Percentiles rank a stretch among this genome's conserved stretches.
These are phyloP conservation scores for Cajanus cajan DNA, from an alignment of 306 rosid genomes.

Conservation along the genomic window DNA sequence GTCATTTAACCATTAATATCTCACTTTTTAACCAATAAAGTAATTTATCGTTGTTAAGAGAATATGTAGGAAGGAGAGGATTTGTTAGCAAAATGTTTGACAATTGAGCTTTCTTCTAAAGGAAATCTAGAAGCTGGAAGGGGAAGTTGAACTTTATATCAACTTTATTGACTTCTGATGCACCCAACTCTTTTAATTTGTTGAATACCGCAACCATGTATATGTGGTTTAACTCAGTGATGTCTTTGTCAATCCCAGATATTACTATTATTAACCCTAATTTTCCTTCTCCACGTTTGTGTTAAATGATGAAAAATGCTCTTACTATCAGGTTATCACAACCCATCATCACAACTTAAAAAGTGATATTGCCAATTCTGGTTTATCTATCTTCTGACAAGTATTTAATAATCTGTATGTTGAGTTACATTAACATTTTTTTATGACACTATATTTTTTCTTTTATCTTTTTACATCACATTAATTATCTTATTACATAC, in stretches of 20 bases:
- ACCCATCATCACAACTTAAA: constrained; percentile 17
- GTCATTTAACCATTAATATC: background rate
- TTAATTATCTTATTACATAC: background rate
- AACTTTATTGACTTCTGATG: constrained; percentile 49
- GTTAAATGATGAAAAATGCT: constrained; percentile 17
- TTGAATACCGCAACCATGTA: constrained; percentile 41
- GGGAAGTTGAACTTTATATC: constrained; percentile 47
- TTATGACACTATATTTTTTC: background rate
- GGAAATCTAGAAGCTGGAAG: constrained; percentile 9
- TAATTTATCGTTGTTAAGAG: constrained; percentile 16
- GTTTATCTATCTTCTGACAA: constrained; percentile 27
- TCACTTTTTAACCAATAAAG: constrained; percentile 32
- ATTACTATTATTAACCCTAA: background rate
- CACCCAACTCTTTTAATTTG: constrained; percentile 41
- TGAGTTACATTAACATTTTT: too few relatives aligned
- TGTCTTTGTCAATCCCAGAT: constrained; percentile 33
- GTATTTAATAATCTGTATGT: background rate
- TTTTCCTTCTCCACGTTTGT: constrained; percentile 31
- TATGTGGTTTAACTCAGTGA: constrained; percentile 31
- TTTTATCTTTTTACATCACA: too few relatives aligned
- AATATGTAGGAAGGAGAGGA: constrained; percentile 2
- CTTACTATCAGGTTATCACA: background rate
- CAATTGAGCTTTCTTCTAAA: constrained; percentile 33
- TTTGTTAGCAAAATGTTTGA: constrained; percentile 46
- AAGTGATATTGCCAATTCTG: background rate